These are phyloP conservation scores for Anacardium occidentale DNA, from an alignment of 345 rosid genomes.

Conservation along the genomic window DNA sequence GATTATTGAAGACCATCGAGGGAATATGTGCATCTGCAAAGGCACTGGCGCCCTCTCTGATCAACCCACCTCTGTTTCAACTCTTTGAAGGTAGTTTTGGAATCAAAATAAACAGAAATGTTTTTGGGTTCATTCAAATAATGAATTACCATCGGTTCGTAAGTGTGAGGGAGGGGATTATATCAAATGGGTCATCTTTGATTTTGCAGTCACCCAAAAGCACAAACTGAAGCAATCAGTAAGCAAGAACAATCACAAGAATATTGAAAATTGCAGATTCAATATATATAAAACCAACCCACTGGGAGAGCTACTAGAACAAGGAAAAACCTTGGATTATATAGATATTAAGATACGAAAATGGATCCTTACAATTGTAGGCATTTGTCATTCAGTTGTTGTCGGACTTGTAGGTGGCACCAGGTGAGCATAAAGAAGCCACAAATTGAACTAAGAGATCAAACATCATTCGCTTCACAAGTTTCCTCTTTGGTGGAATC, in stretches of 20 bases:
- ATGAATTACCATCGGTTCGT: not conserved
- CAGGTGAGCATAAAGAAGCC: not conserved
- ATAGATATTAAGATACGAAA: not conserved
- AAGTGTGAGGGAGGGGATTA: no score
- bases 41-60: not conserved
- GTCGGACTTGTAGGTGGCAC: not conserved
- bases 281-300: no score
- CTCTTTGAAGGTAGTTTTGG: not conserved
- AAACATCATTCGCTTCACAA: slow-evolving; percentile 11
- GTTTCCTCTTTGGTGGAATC: not conserved
- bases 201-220: not conserved
- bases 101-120: not conserved
- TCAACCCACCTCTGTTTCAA: not conserved
- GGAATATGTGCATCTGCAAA: not conserved
- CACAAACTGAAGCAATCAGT: not conserved
- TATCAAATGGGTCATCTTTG: not conserved
- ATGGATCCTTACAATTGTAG: not conserved
- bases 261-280: no score
- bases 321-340: not conserved
- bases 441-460: not conserved
- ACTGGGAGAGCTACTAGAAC: no score
- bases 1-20: not conserved
- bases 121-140: not conserved
- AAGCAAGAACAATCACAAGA: no score
- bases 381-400: not conserved